Evolutionary conservation across 2,329 filamentous ascomycete genomes (phyloP).

Genomic region (Botrytis deweyae): DNA sequence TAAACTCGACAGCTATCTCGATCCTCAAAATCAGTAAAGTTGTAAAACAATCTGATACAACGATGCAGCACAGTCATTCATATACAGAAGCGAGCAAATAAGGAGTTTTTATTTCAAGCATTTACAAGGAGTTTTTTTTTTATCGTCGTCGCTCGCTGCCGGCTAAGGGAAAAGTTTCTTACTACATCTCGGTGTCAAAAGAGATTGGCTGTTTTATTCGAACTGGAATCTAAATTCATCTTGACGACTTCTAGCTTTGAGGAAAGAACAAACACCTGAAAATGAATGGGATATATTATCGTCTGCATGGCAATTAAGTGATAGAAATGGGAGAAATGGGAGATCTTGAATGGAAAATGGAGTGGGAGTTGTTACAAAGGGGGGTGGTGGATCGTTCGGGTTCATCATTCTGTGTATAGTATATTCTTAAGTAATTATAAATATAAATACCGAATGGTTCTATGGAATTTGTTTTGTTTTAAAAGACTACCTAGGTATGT

Average conservation of each 20-base stretch:
- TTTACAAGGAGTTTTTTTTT: constrained; percentile 17
- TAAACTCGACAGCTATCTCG: background rate
- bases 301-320: background rate
- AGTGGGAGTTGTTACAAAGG: constrained; percentile 1
- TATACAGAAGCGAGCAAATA: background rate
- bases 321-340: background rate
- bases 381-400: background rate
- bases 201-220: background rate
- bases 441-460: background rate
- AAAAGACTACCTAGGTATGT: background rate
- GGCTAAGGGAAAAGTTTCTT: background rate
- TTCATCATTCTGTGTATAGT: background rate
- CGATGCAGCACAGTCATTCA: background rate
- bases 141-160: background rate
- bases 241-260: background rate
- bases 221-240: background rate
- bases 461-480: background rate
- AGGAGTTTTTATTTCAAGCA: constrained; percentile 12
- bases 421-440: constrained; percentile 13
- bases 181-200: background rate
- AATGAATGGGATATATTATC: background rate
- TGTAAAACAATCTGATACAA: background rate
- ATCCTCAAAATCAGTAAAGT: background rate
- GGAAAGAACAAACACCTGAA: background rate
- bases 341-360: background rate